These are phyloP conservation scores for Tripterygium wilfordii DNA, from an alignment of 177 flowering plant genomes.

Conservation along the genomic window DNA sequence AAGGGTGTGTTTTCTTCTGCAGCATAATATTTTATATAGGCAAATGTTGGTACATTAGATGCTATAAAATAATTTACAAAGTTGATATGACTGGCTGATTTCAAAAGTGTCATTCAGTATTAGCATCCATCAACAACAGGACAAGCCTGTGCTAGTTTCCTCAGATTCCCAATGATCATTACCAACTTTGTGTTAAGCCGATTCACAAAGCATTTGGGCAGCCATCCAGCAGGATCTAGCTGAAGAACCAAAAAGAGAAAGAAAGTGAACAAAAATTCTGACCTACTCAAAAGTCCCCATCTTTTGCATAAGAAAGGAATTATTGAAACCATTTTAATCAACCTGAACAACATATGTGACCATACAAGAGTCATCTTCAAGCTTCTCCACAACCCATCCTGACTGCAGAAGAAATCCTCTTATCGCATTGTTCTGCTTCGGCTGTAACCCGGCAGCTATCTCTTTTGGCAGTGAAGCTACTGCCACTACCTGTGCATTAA, in stretches of 20 bases:
- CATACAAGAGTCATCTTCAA: constrained; percentile 66
- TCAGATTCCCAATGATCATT: constrained; percentile 81
- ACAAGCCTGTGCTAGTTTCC: constrained; percentile 53
- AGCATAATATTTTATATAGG: too few relatives aligned
- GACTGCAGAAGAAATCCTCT: constrained; percentile 79
- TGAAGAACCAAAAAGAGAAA: constrained; percentile 16
- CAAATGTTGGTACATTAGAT: too few relatives aligned
- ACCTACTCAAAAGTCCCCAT: too few relatives aligned
- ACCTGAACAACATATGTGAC: constrained; percentile 92
- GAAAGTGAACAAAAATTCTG: neutral
- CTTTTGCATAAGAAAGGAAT: too few relatives aligned
- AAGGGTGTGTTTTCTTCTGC: too few relatives aligned
- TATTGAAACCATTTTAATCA: too few relatives aligned
- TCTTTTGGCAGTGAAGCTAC: constrained; percentile 90
- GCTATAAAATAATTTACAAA: too few relatives aligned
- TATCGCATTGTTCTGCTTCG: constrained; percentile 59
- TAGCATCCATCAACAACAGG: too few relatives aligned
- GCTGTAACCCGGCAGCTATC: constrained; percentile 83
- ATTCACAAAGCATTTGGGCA: constrained; percentile 85
- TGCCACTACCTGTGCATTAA: constrained; percentile 62
- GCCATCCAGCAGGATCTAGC: constrained; percentile 96
- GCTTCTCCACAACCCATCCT: constrained; percentile 91
- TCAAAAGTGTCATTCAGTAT: too few relatives aligned
- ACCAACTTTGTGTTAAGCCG: constrained; percentile 73
- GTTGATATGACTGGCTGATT: too few relatives aligned